These are phyloP conservation scores for Bruguiera sexangula DNA, from an alignment of 345 rosid species.

Conservation along the genomic window DNA sequence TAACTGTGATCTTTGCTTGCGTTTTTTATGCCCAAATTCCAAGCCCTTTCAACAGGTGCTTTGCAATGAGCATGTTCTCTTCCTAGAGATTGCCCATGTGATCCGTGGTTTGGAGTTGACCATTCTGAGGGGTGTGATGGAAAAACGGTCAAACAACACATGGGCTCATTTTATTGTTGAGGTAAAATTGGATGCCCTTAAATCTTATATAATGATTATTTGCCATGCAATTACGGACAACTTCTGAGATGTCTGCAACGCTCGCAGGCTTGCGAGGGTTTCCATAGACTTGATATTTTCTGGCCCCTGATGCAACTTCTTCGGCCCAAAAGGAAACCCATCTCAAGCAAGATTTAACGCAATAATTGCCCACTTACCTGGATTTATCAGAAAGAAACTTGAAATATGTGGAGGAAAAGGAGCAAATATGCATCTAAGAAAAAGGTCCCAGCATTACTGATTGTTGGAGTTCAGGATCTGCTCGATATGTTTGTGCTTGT, in stretches of 20 bases:
- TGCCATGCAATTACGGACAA: background rate
- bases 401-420: too few species aligned
- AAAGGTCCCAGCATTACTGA: too few species aligned
- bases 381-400: background rate
- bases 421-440: background rate
- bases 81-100: constrained; percentile 56
- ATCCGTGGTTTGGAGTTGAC: constrained; percentile 41
- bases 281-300: constrained; percentile 61
- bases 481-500: too few species aligned
- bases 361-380: background rate
- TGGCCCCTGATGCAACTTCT: constrained; percentile 71
- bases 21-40: too few species aligned
- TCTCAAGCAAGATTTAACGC: constrained; percentile 29
- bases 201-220: background rate
- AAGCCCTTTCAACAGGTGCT: constrained; percentile 43
- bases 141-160: constrained; percentile 29
- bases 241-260: constrained; percentile 2
- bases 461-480: too few species aligned
- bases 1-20: too few species aligned
- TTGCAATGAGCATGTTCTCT: constrained; percentile 47
- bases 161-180: constrained; percentile 70
- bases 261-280: constrained; percentile 49
- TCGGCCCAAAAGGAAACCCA: constrained; percentile 34
- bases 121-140: constrained; percentile 50
- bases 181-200: constrained; percentile 29